A percentile compares a stretch with the other conserved stretches of the same genome.
phyloP scores from a whole-genome alignment of 148 eudicot genomes.

The Pharnaceum exiguum region DNA sequence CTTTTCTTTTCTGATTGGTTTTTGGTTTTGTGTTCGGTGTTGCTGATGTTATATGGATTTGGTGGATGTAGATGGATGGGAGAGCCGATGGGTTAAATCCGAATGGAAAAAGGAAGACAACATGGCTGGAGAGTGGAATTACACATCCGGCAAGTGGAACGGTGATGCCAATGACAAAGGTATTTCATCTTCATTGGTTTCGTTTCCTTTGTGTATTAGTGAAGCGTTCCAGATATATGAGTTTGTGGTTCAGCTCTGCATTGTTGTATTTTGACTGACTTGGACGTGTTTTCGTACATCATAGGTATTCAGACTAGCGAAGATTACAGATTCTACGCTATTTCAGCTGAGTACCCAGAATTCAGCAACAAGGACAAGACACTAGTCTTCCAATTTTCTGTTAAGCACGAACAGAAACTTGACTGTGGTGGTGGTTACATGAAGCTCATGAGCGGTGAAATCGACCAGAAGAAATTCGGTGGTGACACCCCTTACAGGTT shows the following conservation, averaged over 20 bases:
- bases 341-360: slow-evolving; percentile 90
- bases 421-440: slow-evolving; percentile 99
- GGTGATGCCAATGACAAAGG: slow-evolving; percentile 89
- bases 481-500: slow-evolving; percentile 95
- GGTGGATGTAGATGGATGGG: slow-evolving; percentile 77
- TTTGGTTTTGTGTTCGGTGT: no score
- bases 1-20: no score
- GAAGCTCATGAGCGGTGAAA: slow-evolving; percentile 84
- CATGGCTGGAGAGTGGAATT: slow-evolving; percentile 97
- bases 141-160: slow-evolving; percentile 94
- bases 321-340: slow-evolving; percentile 90
- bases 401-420: slow-evolving; percentile 97
- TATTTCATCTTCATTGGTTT: slow-evolving; percentile 6
- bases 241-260: background rate
- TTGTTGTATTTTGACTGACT: background rate
- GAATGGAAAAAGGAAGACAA: slow-evolving; percentile 96
- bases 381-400: slow-evolving; percentile 88
- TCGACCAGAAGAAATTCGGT: slow-evolving; percentile 88
- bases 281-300: background rate
- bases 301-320: slow-evolving; percentile 91
- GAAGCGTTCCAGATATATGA: background rate
- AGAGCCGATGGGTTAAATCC: slow-evolving; percentile 85
- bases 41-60: slow-evolving; percentile 9
- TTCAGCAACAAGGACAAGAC: slow-evolving; percentile 96
- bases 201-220: background rate